A percentile compares a stretch with the other conserved stretches of the same genome.
phyloP scores from a whole-genome alignment of 148 eudicot genomes.

The Chenopodium berlandieri region DNA sequence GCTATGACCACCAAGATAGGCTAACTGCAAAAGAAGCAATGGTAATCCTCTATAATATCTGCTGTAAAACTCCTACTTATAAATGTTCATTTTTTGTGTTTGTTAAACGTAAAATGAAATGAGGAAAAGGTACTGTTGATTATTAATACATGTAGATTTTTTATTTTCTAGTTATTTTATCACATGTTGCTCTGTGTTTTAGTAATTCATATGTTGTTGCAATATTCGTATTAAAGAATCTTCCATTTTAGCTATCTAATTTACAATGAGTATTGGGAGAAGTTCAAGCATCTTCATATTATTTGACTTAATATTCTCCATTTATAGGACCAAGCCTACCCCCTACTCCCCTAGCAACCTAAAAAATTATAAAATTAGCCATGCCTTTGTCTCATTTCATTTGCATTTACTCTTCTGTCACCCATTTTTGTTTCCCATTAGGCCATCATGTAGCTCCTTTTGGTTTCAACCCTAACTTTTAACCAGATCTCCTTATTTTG shows the following conservation, averaged over 20 bases:
- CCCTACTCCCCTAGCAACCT: background rate
- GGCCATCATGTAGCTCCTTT: background rate
- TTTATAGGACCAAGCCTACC: background rate
- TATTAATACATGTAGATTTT: background rate
- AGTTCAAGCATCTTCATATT: background rate
- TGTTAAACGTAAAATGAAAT: background rate
- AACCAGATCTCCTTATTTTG: background rate
- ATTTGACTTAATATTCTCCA: too few species aligned
- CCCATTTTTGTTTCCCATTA: background rate
- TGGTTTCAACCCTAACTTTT: background rate
- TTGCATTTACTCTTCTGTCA: background rate
- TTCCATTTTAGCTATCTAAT: background rate
- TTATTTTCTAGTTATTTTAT: background rate
- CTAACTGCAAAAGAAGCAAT: conserved; percentile 96
- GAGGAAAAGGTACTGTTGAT: background rate
- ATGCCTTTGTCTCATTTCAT: background rate
- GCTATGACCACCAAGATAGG: conserved; percentile 97
- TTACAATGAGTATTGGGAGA: background rate
- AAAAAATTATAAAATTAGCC: background rate
- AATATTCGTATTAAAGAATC: background rate
- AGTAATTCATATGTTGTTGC: background rate
- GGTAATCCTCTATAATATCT: conserved; percentile 39
- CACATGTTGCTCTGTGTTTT: background rate
- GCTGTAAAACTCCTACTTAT: background rate
- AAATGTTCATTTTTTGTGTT: background rate